Evolutionary conservation across 495 filamentous ascomycete species (phyloP), one percentile per base, ranked within the genome.

Genomic region (Talaromyces ruber): DNA sequence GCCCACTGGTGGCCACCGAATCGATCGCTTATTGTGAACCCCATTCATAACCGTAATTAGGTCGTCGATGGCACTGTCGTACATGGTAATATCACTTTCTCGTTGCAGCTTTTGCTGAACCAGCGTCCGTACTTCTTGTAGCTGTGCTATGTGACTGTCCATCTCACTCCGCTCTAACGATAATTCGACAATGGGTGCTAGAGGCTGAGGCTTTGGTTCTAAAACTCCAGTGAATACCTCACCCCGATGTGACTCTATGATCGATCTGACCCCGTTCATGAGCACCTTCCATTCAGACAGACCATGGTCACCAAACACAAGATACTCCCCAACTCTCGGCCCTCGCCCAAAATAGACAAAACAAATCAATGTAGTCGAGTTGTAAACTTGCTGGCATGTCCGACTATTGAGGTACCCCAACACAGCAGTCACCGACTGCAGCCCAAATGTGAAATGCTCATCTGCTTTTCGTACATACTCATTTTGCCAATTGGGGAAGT

Each of bases 271-370:
- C 0, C 79, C 79, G 6, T 70, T 68, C 64, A 81, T 71, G 18
- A 80, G 70, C 11, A 76, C 70, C 4, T 72, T 67, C 79, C 78
- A 81, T 60, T 81, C 76, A 0, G 74, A 66, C 18, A 70, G 65
- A 0, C 76, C 76, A 2, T 53, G 62, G 5, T 70, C 64, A 57
- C 72, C 73, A 68, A 79, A 79, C n/a, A 80, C 68, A 11, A 80
- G 71, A 47, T 75, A 79, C 51, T 79, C 74, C 12, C 74, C 76
- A 0, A 53, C 39, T 3, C 68, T 66, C 0, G 77, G 76, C 0
- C 77, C 76, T 24, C 73, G 72, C 6, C 71, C 78, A 24, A 79
- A 80, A 62, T 82, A 81, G 2, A 78, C 70, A 29, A 81, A 73
- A 43, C 74, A 75, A 12, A 81, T 75, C 47, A 83, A 37, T 9